Percentiles rank a stretch among this genome's conserved stretches.
Conservation (phyloP, 208 protist genomes). For the Crithidia sp. region DNA sequence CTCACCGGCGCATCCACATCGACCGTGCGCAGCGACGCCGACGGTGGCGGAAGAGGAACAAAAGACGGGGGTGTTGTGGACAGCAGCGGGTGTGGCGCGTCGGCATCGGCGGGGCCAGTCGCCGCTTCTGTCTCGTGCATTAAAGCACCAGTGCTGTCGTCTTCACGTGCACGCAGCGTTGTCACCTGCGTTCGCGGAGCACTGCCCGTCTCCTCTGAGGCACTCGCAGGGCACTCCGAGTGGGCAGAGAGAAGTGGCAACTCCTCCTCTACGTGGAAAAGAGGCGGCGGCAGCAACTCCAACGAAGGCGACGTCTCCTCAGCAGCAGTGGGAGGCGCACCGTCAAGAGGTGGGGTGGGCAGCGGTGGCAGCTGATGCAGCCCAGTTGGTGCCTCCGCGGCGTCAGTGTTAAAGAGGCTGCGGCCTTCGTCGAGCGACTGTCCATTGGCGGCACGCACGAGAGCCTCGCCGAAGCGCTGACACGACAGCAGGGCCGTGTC, state of each 20-base stretch:
- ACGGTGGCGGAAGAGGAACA: neutral
- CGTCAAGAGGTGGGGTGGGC: neutral
- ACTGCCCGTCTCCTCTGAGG: no score
- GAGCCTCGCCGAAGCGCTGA: conserved; percentile 27
- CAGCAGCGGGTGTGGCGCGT: no score
- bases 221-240: no score
- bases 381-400: neutral
- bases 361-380: conserved; percentile 7
- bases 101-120: no score
- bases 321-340: neutral
- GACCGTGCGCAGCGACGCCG: neutral
- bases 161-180: conserved; percentile 31
- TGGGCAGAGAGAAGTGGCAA: conserved; percentile 42
- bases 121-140: no score
- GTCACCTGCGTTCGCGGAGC: no score
- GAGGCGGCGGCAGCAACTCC: neutral
- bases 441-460: conserved; percentile 27
- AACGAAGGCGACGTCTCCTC: neutral
- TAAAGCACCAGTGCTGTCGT: neutral
- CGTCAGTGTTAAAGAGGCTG: neutral
- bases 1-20: neutral
- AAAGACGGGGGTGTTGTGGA: no score
- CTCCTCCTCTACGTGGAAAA: conserved; percentile 67
- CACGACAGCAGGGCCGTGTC: conserved; percentile 30
- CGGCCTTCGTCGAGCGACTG: conserved; percentile 2